Conservation (phyloP, 306 rosid genomes). For the Dicorynia guianensis region DNA sequence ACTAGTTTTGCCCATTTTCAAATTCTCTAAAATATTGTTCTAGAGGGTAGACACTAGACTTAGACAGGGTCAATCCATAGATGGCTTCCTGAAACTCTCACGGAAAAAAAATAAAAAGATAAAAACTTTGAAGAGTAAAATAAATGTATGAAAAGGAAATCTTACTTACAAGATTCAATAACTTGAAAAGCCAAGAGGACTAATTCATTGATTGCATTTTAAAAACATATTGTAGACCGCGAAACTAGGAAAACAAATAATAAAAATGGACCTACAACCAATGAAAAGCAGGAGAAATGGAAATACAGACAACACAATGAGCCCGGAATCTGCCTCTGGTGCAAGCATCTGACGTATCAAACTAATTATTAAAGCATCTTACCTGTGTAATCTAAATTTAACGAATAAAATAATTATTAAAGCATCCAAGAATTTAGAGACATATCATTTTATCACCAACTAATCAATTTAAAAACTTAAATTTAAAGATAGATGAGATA, state of each 20-base stretch:
- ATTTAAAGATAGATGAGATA: too few relatives aligned
- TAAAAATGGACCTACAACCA: not conserved
- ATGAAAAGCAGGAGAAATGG: not conserved
- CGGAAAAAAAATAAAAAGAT: too few relatives aligned
- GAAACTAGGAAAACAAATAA: not conserved
- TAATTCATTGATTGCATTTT: not conserved
- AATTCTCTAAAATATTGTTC: slow-evolving; percentile 23
- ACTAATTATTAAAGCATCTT: not conserved
- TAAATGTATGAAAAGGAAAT: slow-evolving; percentile 8
- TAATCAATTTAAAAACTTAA: too few relatives aligned
- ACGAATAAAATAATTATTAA: not conserved
- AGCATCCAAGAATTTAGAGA: not conserved
- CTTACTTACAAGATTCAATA: not conserved
- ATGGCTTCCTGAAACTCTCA: not conserved
- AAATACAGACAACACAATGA: not conserved
- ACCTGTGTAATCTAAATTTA: too few relatives aligned
- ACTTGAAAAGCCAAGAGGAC: not conserved
- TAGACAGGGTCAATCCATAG: not conserved
- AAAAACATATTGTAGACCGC: not conserved
- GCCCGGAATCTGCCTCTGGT: not conserved
- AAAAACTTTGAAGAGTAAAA: not conserved
- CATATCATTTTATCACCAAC: not conserved
- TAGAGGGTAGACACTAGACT: slow-evolving; percentile 31
- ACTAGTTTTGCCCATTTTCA: slow-evolving; percentile 5
- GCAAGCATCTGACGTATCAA: not conserved